phyloP scores from a whole-genome alignment of 345 rosid genomes.

The Combretum micranthum region DNA sequence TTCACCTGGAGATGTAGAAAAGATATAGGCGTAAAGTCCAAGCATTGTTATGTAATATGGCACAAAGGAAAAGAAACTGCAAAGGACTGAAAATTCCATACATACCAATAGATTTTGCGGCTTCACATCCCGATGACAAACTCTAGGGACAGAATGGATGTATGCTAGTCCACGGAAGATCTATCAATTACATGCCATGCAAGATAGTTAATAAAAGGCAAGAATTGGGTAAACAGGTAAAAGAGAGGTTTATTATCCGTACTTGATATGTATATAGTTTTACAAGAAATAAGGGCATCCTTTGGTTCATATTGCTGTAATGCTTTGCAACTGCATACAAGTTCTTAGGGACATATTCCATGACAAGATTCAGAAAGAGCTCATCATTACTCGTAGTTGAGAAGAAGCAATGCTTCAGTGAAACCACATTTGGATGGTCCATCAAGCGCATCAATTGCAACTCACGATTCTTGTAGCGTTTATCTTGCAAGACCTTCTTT shows the following conservation, averaged over 20 bases:
- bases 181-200: constrained; percentile 12
- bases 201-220: constrained; percentile 3
- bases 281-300: constrained; percentile 76
- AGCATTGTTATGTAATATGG: neutral
- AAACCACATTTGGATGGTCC: constrained; percentile 80
- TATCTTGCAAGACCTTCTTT: constrained; percentile 81
- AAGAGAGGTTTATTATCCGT: constrained; percentile 7
- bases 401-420: constrained; percentile 81
- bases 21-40: neutral
- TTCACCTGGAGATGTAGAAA: constrained; percentile 28
- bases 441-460: constrained; percentile 67
- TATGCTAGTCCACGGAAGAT: constrained; percentile 33
- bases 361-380: constrained; percentile 68
- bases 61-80: neutral
- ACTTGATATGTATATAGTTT: constrained; percentile 82
- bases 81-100: neutral
- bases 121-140: constrained; percentile 38
- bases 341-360: constrained; percentile 83
- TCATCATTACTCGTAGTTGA: constrained; percentile 71
- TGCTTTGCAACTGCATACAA: constrained; percentile 58
- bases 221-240: neutral
- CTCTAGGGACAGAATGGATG: constrained; percentile 29
- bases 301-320: constrained; percentile 51
- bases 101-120: constrained; percentile 35
- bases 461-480: constrained; percentile 74